phyloP scores from a whole-genome alignment of 768 basidiomycete species.

The Lactarius akahatsu region DNA sequence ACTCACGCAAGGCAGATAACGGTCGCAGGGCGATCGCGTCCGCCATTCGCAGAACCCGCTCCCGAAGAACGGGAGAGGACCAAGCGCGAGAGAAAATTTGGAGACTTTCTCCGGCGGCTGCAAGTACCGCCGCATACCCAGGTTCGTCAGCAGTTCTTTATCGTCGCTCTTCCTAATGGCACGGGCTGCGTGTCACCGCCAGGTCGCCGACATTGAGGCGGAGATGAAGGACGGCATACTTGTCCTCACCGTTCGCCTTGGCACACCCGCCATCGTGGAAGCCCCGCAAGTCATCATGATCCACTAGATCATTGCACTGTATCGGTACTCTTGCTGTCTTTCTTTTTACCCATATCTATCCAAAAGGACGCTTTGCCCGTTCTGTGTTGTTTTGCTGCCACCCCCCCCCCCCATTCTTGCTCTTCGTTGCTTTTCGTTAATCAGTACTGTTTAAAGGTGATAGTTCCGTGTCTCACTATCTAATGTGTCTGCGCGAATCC shows the following conservation, averaged over 20 bases:
- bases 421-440: constrained; percentile 14
- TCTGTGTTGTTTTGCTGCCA: not conserved
- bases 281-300: constrained; percentile 53
- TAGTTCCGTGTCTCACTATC: not conserved
- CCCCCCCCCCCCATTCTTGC: not conserved
- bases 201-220: constrained; percentile 56
- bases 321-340: not conserved
- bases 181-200: constrained; percentile 22
- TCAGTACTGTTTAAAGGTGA: constrained; percentile 4
- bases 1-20: constrained; percentile 63
- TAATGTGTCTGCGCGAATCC: constrained; percentile 3
- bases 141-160: constrained; percentile 41
- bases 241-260: constrained; percentile 52
- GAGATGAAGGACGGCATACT: constrained; percentile 62
- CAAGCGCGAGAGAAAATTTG: constrained; percentile 56
- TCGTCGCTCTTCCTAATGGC: constrained; percentile 29
- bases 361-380: constrained; percentile 3
- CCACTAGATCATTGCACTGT: constrained; percentile 28
- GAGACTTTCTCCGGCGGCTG: constrained; percentile 49
- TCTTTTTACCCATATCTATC: not conserved
- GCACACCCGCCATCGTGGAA: constrained; percentile 45
- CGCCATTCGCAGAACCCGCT: constrained; percentile 40
- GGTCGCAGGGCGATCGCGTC: constrained; percentile 47
- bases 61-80: constrained; percentile 32
- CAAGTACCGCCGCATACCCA: constrained; percentile 56